Evolutionary conservation across 345 rosid species (phyloP), one percentile per base, ranked within the genome.

Genomic region (Arabidopsis suecica): DNA sequence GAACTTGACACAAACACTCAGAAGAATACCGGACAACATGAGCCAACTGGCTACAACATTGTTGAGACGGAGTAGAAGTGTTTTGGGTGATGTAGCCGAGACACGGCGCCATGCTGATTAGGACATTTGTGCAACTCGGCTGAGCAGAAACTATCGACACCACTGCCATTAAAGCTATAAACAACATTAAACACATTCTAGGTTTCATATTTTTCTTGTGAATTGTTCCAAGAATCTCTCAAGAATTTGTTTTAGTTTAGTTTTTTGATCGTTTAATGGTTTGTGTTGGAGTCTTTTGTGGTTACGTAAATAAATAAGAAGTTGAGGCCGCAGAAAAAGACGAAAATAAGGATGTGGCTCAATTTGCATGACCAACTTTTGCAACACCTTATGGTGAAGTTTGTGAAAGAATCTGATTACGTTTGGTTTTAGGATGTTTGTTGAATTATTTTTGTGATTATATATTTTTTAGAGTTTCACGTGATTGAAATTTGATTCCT

Each of bases 31-130:
- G 75, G 13, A 93, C 94, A 0, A 87, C 91, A 56, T 36, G 78
- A 47, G 86, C 83, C 1, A 93, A 90, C 84, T 89, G 91, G 0
- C 79, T 38, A 81, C 98, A 93, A 81, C 98, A 93, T 44, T 72
- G 86, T 3, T 87, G 76, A 49, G 94, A 82, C 0, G 97, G 95
- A 41, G 82, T 76, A 16, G 97, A 81, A 47, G 86, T 76, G 81
- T 85, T 88, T 23, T 89, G 92, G 0, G 86, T 83, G 9, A 93
- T 87, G 75, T 80, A 91, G 69, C 79, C 82, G 36, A 93, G 85
- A 82, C 98, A 93, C 0, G 96, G 91, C 0, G 88, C 82, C 88
- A 91, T 67, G 84, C 87, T 84, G 68, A 88, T 68, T 53, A 93
- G 28, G 33, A 80, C 85, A 16, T 44, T 79, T 0, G 91, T 85